phyloP scores from a whole-genome alignment of 352 stramenopile genomes.

The Phytopythium montanum region DNA sequence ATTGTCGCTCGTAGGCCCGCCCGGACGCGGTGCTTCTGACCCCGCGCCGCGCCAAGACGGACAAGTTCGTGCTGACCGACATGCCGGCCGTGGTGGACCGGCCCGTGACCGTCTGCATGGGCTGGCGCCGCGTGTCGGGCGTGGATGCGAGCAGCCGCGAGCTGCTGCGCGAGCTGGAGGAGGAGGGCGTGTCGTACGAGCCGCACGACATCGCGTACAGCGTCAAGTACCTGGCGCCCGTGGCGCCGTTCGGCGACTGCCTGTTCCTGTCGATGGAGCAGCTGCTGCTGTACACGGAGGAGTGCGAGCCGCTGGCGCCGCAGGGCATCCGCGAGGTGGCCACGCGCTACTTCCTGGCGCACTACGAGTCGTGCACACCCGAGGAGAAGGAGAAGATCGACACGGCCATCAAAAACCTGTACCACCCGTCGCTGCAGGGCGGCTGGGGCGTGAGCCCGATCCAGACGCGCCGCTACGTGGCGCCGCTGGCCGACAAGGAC shows the following conservation, averaged over 20 bases:
- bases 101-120: slow-evolving; percentile 82
- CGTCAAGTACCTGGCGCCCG: slow-evolving; percentile 84
- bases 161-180: slow-evolving; percentile 69
- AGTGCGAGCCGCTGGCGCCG: slow-evolving; percentile 69
- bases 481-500: slow-evolving; percentile 58
- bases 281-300: slow-evolving; percentile 79
- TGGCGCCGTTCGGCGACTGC: slow-evolving; percentile 81
- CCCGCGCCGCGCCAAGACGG: slow-evolving; percentile 40
- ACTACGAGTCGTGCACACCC: slow-evolving; percentile 53
- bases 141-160: slow-evolving; percentile 74
- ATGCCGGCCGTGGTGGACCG: slow-evolving; percentile 65
- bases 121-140: slow-evolving; percentile 76
- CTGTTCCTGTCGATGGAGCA: slow-evolving; percentile 88
- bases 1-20: slow-evolving; percentile 27
- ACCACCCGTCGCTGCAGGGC: slow-evolving; percentile 76
- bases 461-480: slow-evolving; percentile 79
- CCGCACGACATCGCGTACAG: slow-evolving; percentile 86
- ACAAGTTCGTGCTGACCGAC: slow-evolving; percentile 52
- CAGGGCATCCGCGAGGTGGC: slow-evolving; percentile 68
- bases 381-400: slow-evolving; percentile 78
- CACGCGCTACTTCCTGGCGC: slow-evolving; percentile 71
- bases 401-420: slow-evolving; percentile 82
- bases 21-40: slow-evolving; percentile 63
- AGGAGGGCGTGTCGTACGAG: slow-evolving; percentile 83
- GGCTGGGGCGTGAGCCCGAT: slow-evolving; percentile 83